phyloP scores from a whole-genome alignment of 1,284 basidiomycete genomes.

The Gomphus bonarii region DNA sequence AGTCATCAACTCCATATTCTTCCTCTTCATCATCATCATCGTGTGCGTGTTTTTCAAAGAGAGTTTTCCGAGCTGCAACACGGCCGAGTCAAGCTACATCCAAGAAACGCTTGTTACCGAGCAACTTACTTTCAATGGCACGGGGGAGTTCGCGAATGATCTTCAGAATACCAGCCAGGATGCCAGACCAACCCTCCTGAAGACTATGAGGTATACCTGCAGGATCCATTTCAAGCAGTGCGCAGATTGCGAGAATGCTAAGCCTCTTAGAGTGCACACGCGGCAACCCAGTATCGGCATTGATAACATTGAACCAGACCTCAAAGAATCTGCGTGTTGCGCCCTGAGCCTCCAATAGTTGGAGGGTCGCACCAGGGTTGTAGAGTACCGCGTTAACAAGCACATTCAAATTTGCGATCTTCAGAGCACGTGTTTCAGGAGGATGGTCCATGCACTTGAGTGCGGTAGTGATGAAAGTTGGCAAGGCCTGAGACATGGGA shows the following conservation, averaged over 20 bases:
- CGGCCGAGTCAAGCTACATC: neutral
- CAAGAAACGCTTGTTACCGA: neutral
- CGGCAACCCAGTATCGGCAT: conserved; percentile 50
- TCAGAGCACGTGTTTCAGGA: conserved; percentile 51
- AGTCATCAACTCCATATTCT: conserved; percentile 39
- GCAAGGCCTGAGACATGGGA: conserved; percentile 29
- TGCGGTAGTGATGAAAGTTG: conserved; percentile 50
- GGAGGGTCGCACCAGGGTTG: conserved; percentile 69
- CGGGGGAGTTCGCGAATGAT: conserved; percentile 69
- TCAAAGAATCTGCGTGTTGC: conserved; percentile 66
- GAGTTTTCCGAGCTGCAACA: conserved; percentile 48
- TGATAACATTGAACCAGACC: conserved; percentile 68
- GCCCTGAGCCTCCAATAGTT: conserved; percentile 61
- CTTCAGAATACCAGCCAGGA: conserved; percentile 57
- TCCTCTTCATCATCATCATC: conserved; percentile 54
- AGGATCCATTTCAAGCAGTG: conserved; percentile 59
- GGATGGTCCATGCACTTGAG: conserved; percentile 44
- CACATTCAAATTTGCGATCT: conserved; percentile 73
- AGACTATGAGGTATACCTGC: conserved; percentile 45
- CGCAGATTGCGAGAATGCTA: conserved; percentile 64
- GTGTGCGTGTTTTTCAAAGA: conserved; percentile 42
- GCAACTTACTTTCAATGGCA: conserved; percentile 50
- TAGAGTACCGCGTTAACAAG: conserved; percentile 81
- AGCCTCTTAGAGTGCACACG: conserved; percentile 92
- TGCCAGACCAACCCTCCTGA: conserved; percentile 61